A percentile compares a stretch with the other conserved stretches of the same genome.
Evolutionary conservation across 495 filamentous ascomycete genomes (phyloP).

Genomic region (Aspergillus asperescens): DNA sequence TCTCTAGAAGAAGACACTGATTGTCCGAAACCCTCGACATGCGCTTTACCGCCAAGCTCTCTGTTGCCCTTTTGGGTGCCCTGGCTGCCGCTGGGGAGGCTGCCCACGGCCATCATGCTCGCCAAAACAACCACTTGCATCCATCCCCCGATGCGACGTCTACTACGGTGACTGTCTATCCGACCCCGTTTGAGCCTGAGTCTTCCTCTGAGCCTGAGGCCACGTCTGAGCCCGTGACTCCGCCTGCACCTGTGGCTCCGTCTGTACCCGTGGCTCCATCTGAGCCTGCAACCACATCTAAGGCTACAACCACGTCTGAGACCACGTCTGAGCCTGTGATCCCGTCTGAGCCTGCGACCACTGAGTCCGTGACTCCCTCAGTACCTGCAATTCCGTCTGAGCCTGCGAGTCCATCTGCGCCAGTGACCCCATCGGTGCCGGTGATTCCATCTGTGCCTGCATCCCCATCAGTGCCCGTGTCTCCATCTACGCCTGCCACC

Average conservation of each 20-base stretch:
- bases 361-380: too few relatives aligned
- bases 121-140: conserved; percentile 29
- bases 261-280: not conserved
- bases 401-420: not conserved
- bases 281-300: not conserved
- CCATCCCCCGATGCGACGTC: conserved; percentile 11
- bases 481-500: not conserved
- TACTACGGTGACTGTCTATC: conserved; percentile 20
- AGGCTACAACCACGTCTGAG: not conserved
- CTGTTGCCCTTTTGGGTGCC: conserved; percentile 44
- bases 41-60: conserved; percentile 44
- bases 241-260: not conserved
- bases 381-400: too few relatives aligned
- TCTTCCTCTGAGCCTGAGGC: conserved; percentile 3
- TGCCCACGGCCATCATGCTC: conserved; percentile 31
- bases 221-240: not conserved
- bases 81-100: conserved; percentile 43
- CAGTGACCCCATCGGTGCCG: not conserved
- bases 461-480: not conserved
- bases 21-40: conserved; percentile 28
- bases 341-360: too few relatives aligned
- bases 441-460: conserved; percentile 4
- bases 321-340: too few relatives aligned
- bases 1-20: conserved; percentile 23
- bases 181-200: conserved; percentile 14